Evolutionary conservation across 2,329 filamentous ascomycete species (phyloP), one percentile per base, ranked within the genome.

Genomic region (Pseudogymnoascus sp.): DNA sequence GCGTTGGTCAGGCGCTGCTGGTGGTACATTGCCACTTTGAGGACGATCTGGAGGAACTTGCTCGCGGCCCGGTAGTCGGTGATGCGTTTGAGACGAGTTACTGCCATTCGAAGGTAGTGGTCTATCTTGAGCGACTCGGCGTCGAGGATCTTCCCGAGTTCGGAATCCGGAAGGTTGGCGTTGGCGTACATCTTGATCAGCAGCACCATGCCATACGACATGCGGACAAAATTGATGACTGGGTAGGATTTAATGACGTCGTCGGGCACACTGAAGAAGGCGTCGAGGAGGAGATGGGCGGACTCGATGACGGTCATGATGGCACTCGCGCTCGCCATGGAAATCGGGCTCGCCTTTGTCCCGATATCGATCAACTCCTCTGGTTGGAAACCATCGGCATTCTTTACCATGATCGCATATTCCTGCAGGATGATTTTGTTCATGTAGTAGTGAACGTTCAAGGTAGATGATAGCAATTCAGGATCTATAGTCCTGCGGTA

Each of bases 141-240:
- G 66, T 85, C 80, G 65, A 93, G 84, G 24, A 91, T 81, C 64
- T 82, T 81, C 14, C 84, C 85, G 1, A 92, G 81, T 66, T 86
- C 84, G 13, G 83, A 86, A 40, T 81, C 79, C 0, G 86, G 81
- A 8, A 82, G 80, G 3, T 82, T 82, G 1, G 86, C 83, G 5
- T 81, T 81, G 26, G 82, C 78, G 73, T 81, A 81, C 70, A 84
- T 77, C 67, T 83, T 84, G 72, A 83, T 81, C 7, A 85, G 74
- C 61, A 82, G 78, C 10, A 84, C 77, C 7, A 81, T 74, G 4
- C 80, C 77, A 67, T 83, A 84, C 3, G 79, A 76, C 62, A 78
- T 77, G 26, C 81, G 78, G 3, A 82, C 80, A 67, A 79, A 75
- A 24, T 78, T 77, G 60, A 80, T 76, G n/a, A 76, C 74, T 11